Evolutionary conservation across 2,329 filamentous ascomycete genomes (phyloP).

Genomic region (Phyllosticta citriasiana): DNA sequence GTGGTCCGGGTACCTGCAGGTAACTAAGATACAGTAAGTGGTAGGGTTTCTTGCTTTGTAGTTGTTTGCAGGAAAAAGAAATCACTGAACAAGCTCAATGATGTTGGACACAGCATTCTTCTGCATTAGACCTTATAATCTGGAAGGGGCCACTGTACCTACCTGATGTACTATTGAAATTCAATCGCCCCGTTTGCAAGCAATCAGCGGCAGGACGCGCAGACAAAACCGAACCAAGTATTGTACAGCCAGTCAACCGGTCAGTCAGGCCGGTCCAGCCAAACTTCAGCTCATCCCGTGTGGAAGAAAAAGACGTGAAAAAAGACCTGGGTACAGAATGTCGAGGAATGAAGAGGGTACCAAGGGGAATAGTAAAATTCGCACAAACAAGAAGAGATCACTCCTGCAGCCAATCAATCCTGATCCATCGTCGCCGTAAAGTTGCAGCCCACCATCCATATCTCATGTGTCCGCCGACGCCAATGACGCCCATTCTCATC

Average conservation of each 20-base stretch:
- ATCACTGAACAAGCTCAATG: neutral
- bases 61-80: neutral
- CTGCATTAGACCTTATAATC: neutral
- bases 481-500: neutral
- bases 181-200: neutral
- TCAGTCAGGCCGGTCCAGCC: neutral
- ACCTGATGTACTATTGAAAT: neutral
- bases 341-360: neutral
- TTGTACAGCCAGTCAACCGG: neutral
- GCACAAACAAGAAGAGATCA: neutral
- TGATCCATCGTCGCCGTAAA: neutral
- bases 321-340: neutral
- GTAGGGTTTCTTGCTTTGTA: neutral
- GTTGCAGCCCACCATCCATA: neutral
- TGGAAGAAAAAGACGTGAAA: neutral
- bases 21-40: too few relatives aligned
- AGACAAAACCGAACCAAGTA: neutral
- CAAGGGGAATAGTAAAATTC: neutral
- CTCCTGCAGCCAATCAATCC: neutral
- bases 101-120: neutral
- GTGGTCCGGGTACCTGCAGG: too few relatives aligned
- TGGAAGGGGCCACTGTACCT: neutral
- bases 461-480: neutral
- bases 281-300: neutral
- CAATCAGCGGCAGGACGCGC: neutral